Base-by-base conservation (phyloP, 2,329 filamentous ascomycete genomes). In the Dissoconium aciculare region DNA sequence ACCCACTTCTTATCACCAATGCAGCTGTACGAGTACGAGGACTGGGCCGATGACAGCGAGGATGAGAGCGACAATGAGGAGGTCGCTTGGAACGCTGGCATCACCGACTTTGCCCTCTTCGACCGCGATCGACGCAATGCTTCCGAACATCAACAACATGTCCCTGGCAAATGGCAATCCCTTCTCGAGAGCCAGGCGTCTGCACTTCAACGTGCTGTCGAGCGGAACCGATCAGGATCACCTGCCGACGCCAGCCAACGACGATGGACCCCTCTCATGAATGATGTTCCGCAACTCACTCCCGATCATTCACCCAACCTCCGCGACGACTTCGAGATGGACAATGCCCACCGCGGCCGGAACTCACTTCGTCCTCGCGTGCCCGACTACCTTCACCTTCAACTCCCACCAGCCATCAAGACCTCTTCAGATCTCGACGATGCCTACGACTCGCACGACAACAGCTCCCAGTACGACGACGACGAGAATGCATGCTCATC, bases 61-160 rank as follows among this genome's bases (percentile, higher is more conserved):
- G 41, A 39, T 26, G 35, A 39, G 6, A 40, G 45, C 23, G 46
- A 43, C 19, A 38, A 33, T n/a, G 42, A 44, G 3, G 41, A 47
- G 12, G 31, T 51, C 30, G 46, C 45, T 23, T 51, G 48, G 48
- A 33, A 49, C 32, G 49, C 49, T 11, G 50, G 46, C 30, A 52
- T 52, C 26, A 52, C 42, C 21, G 50, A 53, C 37, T 53, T 52
- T 27, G 44, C 47, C 5, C 45, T 51, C 25, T 52, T 51, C 41
- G 36, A 44, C 34, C 25, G 37, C 24, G 49, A 52, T 29, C 28
- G 42, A 27, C 42, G 42, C 5, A 38, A 32, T 21, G 47, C 47
- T 3, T 36, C 49, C 35, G 39, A 43, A 33, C 34, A 27, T n/a
- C 30, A 44, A 8, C 27, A 41, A 21, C 28, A 39, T 3, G 34